Base-by-base conservation (phyloP, 1,284 basidiomycete species). In the Ganoderma boninense region DNA sequence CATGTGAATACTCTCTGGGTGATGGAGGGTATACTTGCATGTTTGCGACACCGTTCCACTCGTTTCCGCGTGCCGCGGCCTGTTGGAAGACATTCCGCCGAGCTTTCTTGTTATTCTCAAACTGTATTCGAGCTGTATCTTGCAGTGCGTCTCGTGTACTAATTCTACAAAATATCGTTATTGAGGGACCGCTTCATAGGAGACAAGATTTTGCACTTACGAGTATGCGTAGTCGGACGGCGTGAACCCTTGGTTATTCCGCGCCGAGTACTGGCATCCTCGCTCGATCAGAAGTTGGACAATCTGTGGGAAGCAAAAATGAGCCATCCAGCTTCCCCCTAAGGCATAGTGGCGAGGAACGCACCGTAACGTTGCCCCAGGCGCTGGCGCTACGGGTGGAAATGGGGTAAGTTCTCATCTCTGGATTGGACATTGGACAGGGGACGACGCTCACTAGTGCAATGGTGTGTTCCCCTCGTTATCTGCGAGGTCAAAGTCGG, bases 171-270 rank as follows among this genome's bases (percentile, higher is more conserved):
- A 16, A 38, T 7, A 10, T 8, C 10, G 8, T 26, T 16, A 5
- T 59, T 42, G 26, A 26, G 29, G n/a, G 20, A 20, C 40, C n/a
- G 26, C 14, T 16, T 44, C 23, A 62, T 18, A 40, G 38, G 7
- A 40, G 11, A 32, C 38, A 61, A 38, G 26, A 46, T 42, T 18
- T 59, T 16, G 7, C 68, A 62, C 93, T 77, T 79, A 95, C 89
- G 94, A 95, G 80, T 95, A 98, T 14, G 96, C 95, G 80, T 96
- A 97, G 81, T 99, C 97, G 0, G 91, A 92, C 2, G 97, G 91
- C 1, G 94, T 95, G 78, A 96, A 98, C 0, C 95, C 96, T 71
- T 96, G 91, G 69, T 95, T 95, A 80, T 99, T 99, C 73, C 93
- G 89, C 42, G 91, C 89, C 26, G 89, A 85, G 77, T 91, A 94